These are phyloP conservation scores for Pleurotus pulmonarius DNA, from an alignment of 768 basidiomycete species.

Conservation along the genomic window DNA sequence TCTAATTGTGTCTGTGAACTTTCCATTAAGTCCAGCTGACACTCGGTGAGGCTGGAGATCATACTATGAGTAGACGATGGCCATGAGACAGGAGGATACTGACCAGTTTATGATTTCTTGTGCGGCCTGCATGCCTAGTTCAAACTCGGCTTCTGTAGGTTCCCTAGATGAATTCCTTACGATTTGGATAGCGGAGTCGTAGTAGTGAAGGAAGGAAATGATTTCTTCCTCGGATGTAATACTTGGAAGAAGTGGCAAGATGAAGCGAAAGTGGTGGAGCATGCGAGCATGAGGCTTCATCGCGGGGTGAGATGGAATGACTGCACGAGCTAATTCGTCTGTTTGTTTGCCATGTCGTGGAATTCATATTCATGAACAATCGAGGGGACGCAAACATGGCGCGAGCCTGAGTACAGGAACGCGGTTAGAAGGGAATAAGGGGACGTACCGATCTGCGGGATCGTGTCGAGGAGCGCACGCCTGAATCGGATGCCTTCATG, in stretches of 20 bases:
- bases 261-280: conserved; percentile 78
- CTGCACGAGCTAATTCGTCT: conserved; percentile 68
- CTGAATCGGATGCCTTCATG: conserved; percentile 63
- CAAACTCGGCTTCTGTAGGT: conserved; percentile 66
- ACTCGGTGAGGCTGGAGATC: conserved; percentile 52
- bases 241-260: conserved; percentile 53
- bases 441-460: conserved; percentile 61
- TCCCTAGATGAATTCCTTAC: conserved; percentile 59
- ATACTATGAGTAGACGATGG: not conserved
- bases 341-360: not conserved
- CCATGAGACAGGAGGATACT: conserved; percentile 14
- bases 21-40: conserved; percentile 61
- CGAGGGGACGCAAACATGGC: conserved; percentile 1
- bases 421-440: conserved; percentile 8
- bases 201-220: conserved; percentile 69
- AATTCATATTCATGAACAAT: not conserved
- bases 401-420: not conserved
- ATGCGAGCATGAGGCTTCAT: conserved; percentile 72
- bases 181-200: conserved; percentile 73
- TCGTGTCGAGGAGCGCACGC: conserved; percentile 65
- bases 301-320: conserved; percentile 70
- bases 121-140: conserved; percentile 57
- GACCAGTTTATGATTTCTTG: conserved; percentile 60
- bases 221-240: conserved; percentile 49
- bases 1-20: conserved; percentile 45